Base-by-base conservation (phyloP, 2,329 filamentous ascomycete species). In the Mariannaea sp. region DNA sequence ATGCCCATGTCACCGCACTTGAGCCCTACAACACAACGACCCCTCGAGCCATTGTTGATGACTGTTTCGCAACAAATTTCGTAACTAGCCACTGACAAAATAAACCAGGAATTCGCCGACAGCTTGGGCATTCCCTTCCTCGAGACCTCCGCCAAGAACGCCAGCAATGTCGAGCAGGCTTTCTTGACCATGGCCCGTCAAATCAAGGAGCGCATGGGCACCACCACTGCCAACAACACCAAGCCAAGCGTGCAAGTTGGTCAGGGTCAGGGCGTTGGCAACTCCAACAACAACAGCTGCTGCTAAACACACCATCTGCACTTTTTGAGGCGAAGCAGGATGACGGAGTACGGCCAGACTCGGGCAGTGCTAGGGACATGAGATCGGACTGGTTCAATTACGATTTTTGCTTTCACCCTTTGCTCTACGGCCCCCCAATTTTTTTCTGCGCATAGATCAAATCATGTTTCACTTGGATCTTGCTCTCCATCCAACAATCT, bases 161-260 rank as follows among this genome's bases (percentile, higher is more conserved):
- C 94, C 65, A 96, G 90, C 79, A 99, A 99, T 76, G 94, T 99
- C 74, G 94, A 99, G 81, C 94, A 99, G 80, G 93, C 94, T 71
- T 99, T 99, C 88, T 79, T 99, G 79, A 99, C 94, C 75, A 99
- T 99, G 94, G 94, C 94, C 68, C 89, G 94, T 76, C 94, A 99
- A 79, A 99, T 99, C 81, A 99, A 99, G 85, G 93, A 97, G 82
- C 89, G 94, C 71, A 99, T 99, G 93, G 94, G 94, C 70, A 96
- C 91, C 66, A 94, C 93, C 60, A 88, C 90, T 38, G 89, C 89
- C 64, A 92, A 92, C 80, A 97, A 97, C 85, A 96, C 93, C 80
- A 99, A 97, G 83, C 93, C 93, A 62, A 96, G 90, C 68, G 92
- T 99, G 68, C 92, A 96, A 74, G 94, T 99, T 69, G 90, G 92